These are phyloP conservation scores for Labyrinthula sp. DNA, from an alignment of 352 stramenopile genomes.

Conservation along the genomic window DNA sequence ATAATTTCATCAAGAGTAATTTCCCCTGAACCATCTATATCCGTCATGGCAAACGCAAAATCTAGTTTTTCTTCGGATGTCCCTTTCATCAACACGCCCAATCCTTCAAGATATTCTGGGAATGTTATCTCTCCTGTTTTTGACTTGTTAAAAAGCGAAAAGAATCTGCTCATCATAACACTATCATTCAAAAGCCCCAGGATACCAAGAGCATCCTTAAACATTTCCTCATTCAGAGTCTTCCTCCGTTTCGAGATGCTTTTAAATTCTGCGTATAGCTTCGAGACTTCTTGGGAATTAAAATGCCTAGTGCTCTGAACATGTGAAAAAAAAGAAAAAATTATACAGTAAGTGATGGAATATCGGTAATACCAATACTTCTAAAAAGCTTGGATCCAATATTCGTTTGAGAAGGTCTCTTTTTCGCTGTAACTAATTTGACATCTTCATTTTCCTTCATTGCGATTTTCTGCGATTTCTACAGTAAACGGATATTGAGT, in stretches of 20 bases:
- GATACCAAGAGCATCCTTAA: constrained; percentile 21
- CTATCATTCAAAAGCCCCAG: constrained; percentile 24
- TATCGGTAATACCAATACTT: too few relatives aligned
- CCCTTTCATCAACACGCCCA: constrained; percentile 23
- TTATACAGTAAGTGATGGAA: too few relatives aligned
- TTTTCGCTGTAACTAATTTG: too few relatives aligned
- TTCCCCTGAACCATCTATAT: constrained; percentile 24
- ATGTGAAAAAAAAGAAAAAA: too few relatives aligned
- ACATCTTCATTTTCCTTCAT: too few relatives aligned
- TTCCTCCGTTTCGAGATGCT: constrained; percentile 8
- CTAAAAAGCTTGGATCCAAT: too few relatives aligned
- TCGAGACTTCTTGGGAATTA: constrained; percentile 25
- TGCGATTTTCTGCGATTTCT: too few relatives aligned
- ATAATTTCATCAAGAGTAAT: constrained; percentile 23
- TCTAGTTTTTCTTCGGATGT: constrained; percentile 23
- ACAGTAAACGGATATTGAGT: too few relatives aligned
- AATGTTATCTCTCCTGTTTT: constrained; percentile 23
- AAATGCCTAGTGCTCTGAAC: constrained; percentile 16
- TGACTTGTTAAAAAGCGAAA: constrained; percentile 25
- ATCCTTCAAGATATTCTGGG: constrained; percentile 15
- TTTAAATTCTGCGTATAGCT: constrained; percentile 18
- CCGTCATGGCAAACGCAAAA: constrained; percentile 29
- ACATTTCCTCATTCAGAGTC: constrained; percentile 7
- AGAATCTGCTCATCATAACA: constrained; percentile 23
- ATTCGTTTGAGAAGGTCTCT: too few relatives aligned